Evolutionary conservation across 306 rosid genomes (phyloP).

Genomic region (Rubus parviflorus): DNA sequence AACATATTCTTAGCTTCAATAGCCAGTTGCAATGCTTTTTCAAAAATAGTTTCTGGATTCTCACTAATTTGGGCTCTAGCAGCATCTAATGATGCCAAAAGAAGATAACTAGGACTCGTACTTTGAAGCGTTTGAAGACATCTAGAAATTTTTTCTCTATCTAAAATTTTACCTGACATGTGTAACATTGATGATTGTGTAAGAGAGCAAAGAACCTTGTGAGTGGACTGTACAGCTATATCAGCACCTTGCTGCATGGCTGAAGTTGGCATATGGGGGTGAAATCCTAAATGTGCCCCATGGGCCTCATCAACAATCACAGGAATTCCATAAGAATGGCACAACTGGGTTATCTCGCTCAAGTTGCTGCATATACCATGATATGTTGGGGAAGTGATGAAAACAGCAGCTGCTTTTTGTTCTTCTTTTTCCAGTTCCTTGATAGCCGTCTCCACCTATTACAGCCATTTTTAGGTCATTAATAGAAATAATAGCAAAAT

Average conservation of each 20-base stretch:
- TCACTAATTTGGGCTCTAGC: constrained; percentile 81
- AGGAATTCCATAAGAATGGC: constrained; percentile 75
- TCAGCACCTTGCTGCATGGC: constrained; percentile 85
- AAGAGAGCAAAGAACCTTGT: constrained; percentile 81
- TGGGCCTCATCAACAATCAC: constrained; percentile 94
- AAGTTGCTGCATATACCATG: constrained; percentile 80
- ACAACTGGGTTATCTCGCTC: constrained; percentile 55
- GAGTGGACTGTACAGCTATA: constrained; percentile 71
- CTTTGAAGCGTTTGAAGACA: constrained; percentile 89
- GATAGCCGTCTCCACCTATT: constrained; percentile 68
- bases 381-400: constrained; percentile 84
- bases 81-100: constrained; percentile 88
- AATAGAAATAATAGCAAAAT: not conserved
- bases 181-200: constrained; percentile 92
- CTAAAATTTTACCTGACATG: constrained; percentile 61
- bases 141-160: constrained; percentile 55
- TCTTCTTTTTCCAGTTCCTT: constrained; percentile 59
- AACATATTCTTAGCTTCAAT: constrained; percentile 45
- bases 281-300: constrained; percentile 88
- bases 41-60: constrained; percentile 53
- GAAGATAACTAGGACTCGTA: constrained; percentile 86
- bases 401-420: constrained; percentile 65
- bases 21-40: constrained; percentile 54
- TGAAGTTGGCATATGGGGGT: constrained; percentile 63
- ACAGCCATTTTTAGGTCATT: not conserved